These are phyloP conservation scores for Tricharina praecox DNA, from an alignment of 495 filamentous ascomycete genomes.

Conservation along the genomic window DNA sequence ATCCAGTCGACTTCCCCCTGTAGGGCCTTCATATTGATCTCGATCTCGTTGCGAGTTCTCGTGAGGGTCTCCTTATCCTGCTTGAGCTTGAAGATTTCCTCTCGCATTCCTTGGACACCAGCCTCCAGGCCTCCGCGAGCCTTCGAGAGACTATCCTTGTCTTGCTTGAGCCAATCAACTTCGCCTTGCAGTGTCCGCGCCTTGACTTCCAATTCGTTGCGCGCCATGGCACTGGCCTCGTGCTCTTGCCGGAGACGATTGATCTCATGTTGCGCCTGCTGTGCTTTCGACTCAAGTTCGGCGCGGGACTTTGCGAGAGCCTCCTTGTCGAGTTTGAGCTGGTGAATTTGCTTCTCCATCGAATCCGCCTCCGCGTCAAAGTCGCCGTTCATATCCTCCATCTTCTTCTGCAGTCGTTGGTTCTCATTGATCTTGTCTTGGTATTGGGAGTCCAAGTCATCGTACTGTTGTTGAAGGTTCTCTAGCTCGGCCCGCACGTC, in stretches of 20 bases:
- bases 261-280: conserved; percentile 22
- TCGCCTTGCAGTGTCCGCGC: conserved; percentile 39
- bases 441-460: conserved; percentile 34
- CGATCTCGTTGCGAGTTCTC: neutral
- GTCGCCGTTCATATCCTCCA: conserved; percentile 23
- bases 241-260: conserved; percentile 13
- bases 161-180: conserved; percentile 15
- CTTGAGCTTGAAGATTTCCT: neutral
- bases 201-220: conserved; percentile 26
- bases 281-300: conserved; percentile 30
- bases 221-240: conserved; percentile 14
- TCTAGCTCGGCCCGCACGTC: conserved; percentile 38
- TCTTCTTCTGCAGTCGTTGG: conserved; percentile 31
- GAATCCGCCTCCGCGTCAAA: conserved; percentile 22
- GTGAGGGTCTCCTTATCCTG: neutral
- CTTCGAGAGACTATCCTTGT: neutral
- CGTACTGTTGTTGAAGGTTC: conserved; percentile 39
- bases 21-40: neutral
- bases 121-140: neutral
- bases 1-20: neutral
- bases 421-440: conserved; percentile 34
- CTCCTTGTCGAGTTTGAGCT: conserved; percentile 20
- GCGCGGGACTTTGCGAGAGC: conserved; percentile 8
- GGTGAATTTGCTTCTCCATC: conserved; percentile 13
- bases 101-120: neutral